Evolutionary conservation across 108 stramenopile species (phyloP).

Genomic region (Bacterosira constricta): DNA sequence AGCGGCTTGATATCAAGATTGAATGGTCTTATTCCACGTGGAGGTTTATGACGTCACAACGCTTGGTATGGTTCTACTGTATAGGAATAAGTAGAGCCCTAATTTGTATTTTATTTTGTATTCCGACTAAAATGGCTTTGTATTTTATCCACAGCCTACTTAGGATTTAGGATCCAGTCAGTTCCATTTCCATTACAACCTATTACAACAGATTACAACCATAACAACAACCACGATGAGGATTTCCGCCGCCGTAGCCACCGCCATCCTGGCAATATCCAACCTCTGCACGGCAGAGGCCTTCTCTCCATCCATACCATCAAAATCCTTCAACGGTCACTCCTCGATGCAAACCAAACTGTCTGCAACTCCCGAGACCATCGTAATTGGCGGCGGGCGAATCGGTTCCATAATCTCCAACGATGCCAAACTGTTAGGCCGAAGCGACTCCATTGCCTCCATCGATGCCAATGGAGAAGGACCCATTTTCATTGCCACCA

Average conservation of each 20-base stretch:
- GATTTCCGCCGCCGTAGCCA: background rate
- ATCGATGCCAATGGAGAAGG: constrained; percentile 61
- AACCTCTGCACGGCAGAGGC: background rate
- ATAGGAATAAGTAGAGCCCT: too few relatives aligned
- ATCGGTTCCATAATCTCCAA: constrained; percentile 69
- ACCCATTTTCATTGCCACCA: constrained; percentile 87
- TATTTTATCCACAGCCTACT: too few relatives aligned
- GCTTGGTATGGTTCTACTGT: too few relatives aligned
- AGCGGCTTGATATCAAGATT: too few relatives aligned
- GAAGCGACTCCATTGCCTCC: constrained; percentile 55
- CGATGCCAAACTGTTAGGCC: constrained; percentile 60
- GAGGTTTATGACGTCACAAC: too few relatives aligned
- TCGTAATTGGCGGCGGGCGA: constrained; percentile 74
- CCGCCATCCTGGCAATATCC: background rate
- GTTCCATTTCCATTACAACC: too few relatives aligned
- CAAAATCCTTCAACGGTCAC: background rate
- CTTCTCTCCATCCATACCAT: background rate
- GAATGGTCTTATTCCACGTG: too few relatives aligned
- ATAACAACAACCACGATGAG: background rate
- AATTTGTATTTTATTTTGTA: too few relatives aligned
- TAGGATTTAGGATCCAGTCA: too few relatives aligned
- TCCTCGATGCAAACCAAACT: constrained; percentile 10
- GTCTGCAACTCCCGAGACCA: constrained; percentile 15
- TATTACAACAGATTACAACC: too few relatives aligned
- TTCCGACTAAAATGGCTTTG: too few relatives aligned